A percentile compares a stretch with the other conserved stretches of the same genome.
phyloP scores from a whole-genome alignment of 768 basidiomycete genomes.

The Calvatia gigantea region DNA sequence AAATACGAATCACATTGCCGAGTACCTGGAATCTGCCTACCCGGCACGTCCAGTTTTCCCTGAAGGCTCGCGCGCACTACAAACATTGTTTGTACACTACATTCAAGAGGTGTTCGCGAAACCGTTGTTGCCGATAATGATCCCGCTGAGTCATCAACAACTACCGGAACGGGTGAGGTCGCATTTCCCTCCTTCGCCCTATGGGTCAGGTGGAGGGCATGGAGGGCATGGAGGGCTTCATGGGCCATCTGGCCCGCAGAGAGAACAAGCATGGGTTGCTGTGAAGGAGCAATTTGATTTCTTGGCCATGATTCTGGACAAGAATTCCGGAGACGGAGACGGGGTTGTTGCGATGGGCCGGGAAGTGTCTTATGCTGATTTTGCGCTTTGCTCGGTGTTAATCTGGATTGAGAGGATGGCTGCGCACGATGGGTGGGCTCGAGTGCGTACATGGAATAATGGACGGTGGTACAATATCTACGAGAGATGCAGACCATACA shows the following conservation, averaged over 20 bases:
- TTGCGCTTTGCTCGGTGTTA: slow-evolving; percentile 66
- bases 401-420: slow-evolving; percentile 75
- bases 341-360: slow-evolving; percentile 62
- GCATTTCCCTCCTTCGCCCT: slow-evolving; percentile 34
- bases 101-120: slow-evolving; percentile 63
- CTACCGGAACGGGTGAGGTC: slow-evolving; percentile 53
- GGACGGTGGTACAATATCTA: slow-evolving; percentile 65
- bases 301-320: slow-evolving; percentile 61
- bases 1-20: slow-evolving; percentile 59
- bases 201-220: slow-evolving; percentile 10
- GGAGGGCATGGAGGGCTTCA: slow-evolving; percentile 14
- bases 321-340: slow-evolving; percentile 61
- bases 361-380: slow-evolving; percentile 70
- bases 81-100: slow-evolving; percentile 67
- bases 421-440: slow-evolving; percentile 69
- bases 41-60: slow-evolving; percentile 71
- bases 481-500: slow-evolving; percentile 59
- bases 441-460: slow-evolving; percentile 65
- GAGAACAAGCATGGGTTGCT: slow-evolving; percentile 62
- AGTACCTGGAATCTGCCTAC: slow-evolving; percentile 67
- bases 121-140: slow-evolving; percentile 66
- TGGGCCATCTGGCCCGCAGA: slow-evolving; percentile 36
- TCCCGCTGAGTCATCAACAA: slow-evolving; percentile 62
- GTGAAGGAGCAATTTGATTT: slow-evolving; percentile 68
- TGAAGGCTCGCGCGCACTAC: slow-evolving; percentile 64